Evolutionary conservation across 495 filamentous ascomycete genomes (phyloP).

Genomic region (Filosporella fistucella): DNA sequence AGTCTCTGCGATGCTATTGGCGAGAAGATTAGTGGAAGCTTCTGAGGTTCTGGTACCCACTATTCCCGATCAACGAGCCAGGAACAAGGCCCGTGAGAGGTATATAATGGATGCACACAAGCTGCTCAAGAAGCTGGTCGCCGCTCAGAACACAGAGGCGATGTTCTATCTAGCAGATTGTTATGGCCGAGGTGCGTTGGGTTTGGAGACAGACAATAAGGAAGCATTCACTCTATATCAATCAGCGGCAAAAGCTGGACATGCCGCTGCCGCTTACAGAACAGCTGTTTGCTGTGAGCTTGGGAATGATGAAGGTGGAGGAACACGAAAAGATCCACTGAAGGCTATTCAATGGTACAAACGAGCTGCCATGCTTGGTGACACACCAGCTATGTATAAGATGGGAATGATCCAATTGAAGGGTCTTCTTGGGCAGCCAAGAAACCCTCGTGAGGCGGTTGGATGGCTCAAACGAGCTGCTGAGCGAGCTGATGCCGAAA

Average conservation of each 20-base stretch:
- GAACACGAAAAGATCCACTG: conserved; percentile 81
- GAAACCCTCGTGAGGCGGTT: conserved; percentile 78
- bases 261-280: conserved; percentile 83
- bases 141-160: conserved; percentile 63
- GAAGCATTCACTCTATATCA: conserved; percentile 93
- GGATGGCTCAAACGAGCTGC: conserved; percentile 91
- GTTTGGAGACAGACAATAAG: conserved; percentile 72
- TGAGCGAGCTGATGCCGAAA: conserved; percentile 80
- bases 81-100: conserved; percentile 73
- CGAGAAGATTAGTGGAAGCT: conserved; percentile 85
- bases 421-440: conserved; percentile 86
- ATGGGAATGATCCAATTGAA: conserved; percentile 94
- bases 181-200: conserved; percentile 69
- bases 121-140: conserved; percentile 79
- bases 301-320: conserved; percentile 88
- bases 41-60: conserved; percentile 67
- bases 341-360: conserved; percentile 99
- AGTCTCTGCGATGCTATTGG: conserved; percentile 63
- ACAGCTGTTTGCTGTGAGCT: conserved; percentile 97
- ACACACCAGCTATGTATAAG: conserved; percentile 95
- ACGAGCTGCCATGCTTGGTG: conserved; percentile 82
- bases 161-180: conserved; percentile 94
- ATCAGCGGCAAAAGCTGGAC: conserved; percentile 83
- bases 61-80: conserved; percentile 69
- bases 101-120: conserved; percentile 85